Base-by-base conservation (phyloP, 1,284 basidiomycete genomes). In the Meira nashicola region DNA sequence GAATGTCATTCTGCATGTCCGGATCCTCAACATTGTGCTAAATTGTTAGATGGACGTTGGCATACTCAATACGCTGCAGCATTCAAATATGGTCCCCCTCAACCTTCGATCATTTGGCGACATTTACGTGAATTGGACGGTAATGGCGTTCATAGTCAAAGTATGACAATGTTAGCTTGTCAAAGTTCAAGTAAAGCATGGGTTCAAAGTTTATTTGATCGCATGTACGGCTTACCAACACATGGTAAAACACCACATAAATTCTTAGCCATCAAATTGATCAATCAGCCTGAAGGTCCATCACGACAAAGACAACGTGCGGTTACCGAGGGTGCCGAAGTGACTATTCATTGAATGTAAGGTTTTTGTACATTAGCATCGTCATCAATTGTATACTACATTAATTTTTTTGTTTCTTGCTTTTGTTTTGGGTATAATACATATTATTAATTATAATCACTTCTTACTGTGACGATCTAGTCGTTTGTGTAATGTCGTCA, bases 1-100 rank as follows among this genome's bases (percentile, higher is more conserved):
- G 77, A 70, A 85, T 82, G 67, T 38, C 53, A 89, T 61, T 74
- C 84, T 0, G 86, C 88, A 14, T 96, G 92, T 75, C 89, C 90
- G 2, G 92, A 95, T 66, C 81, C 89, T 1, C 58, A 83, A 0
- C 83, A 79, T 17, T 96, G 92, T 75, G 91, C 91, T 17, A 83
- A 86, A n/a, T 80, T 88, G n/a, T 83, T 96, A 8, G 90, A 94
- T 71, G 92, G 94, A 64, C 92, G 92, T 77, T 96, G 92, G 90
- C 82, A 86, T 44, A 87, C 89, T 70, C 91, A 90, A 0, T 92
- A 93, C 73, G 84, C 86, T 54, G 85, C 89, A 14, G 87, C 91
- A 15, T 90, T 91, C 75, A 84, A 91, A 47, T 94, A 92, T 77
- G 91, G 89, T 87, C 11, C 90, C 87, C 62, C 90, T 5, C 79